phyloP scores from a whole-genome alignment of 2,329 filamentous ascomycete species.

The Aspergillus luchuensis region DNA sequence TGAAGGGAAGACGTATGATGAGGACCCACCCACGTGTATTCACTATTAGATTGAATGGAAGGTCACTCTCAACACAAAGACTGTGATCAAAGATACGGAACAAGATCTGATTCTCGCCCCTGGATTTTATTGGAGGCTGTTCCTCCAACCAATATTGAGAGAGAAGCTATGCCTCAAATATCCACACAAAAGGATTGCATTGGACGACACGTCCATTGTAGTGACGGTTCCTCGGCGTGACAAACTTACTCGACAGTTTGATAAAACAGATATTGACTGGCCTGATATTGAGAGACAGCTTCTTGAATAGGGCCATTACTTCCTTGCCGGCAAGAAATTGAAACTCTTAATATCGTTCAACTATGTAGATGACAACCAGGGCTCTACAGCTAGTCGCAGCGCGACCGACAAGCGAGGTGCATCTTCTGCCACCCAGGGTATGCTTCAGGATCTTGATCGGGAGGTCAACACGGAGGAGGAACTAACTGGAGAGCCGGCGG shows the following conservation, averaged over 20 bases:
- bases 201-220: no score
- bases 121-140: no score
- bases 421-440: conserved; percentile 17
- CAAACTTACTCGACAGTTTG: not conserved
- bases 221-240: not conserved
- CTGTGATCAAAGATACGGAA: no score
- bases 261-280: conserved; percentile 17
- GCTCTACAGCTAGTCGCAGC: conserved; percentile 2
- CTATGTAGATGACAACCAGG: conserved; percentile 14
- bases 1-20: no score
- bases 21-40: no score
- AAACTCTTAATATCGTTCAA: conserved; percentile 18
- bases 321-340: conserved; percentile 19
- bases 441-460: conserved; percentile 14
- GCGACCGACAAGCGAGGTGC: conserved; percentile 15
- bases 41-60: no score
- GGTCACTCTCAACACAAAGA: no score
- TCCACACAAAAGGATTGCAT: no score
- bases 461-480: conserved; percentile 14
- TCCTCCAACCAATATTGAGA: no score
- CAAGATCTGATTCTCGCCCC: no score
- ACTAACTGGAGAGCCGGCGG: conserved; percentile 11
- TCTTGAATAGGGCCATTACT: conserved; percentile 12
- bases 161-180: no score
- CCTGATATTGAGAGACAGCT: conserved; percentile 17